These are phyloP conservation scores for Elasticomyces elasticus DNA, from an alignment of 495 filamentous ascomycete genomes.

Conservation along the genomic window DNA sequence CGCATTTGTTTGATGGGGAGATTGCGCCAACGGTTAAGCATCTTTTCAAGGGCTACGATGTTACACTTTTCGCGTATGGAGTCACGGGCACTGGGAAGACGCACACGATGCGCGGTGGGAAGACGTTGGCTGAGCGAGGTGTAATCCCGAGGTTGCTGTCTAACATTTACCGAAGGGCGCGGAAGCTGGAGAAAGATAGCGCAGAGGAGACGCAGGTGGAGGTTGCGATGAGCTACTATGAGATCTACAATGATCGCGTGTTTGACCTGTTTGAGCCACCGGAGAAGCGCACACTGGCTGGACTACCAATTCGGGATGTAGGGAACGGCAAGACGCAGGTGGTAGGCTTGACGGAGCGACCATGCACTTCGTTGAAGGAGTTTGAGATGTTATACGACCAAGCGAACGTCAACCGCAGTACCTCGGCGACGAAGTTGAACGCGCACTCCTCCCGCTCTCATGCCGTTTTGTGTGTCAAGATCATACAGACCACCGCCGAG, in stretches of 20 bases:
- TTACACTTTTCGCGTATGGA: slow-evolving; percentile 92
- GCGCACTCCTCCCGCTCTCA: slow-evolving; percentile 90
- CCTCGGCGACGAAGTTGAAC: slow-evolving; percentile 90
- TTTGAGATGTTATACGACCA: slow-evolving; percentile 90
- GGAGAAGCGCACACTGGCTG: slow-evolving; percentile 77
- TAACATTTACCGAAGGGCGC: slow-evolving; percentile 70
- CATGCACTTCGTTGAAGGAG: slow-evolving; percentile 78
- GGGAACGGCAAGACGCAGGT: slow-evolving; percentile 87
- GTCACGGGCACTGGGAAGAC: slow-evolving; percentile 95
- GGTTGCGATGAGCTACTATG: slow-evolving; percentile 87
- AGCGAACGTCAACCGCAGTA: slow-evolving; percentile 85
- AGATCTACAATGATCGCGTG: slow-evolving; percentile 82
- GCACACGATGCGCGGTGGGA: slow-evolving; percentile 94
- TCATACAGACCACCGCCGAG: slow-evolving; percentile 63
- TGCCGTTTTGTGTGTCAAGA: slow-evolving; percentile 83
- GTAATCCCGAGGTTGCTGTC: slow-evolving; percentile 85
- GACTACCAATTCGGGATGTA: slow-evolving; percentile 71
- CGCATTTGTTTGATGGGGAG: slow-evolving; percentile 79
- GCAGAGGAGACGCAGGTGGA: slow-evolving; percentile 61
- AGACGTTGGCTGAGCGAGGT: slow-evolving; percentile 77
- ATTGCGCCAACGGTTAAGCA: slow-evolving; percentile 76
- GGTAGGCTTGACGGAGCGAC: slow-evolving; percentile 77
- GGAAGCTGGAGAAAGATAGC: slow-evolving; percentile 81
- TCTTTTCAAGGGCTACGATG: slow-evolving; percentile 86
- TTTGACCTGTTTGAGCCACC: slow-evolving; percentile 86